A percentile compares a stretch with the other conserved stretches of the same genome.
These are phyloP conservation scores for Apiotrichum veenhuisii DNA, from an alignment of 1,284 basidiomycete genomes.

Conservation along the genomic window DNA sequence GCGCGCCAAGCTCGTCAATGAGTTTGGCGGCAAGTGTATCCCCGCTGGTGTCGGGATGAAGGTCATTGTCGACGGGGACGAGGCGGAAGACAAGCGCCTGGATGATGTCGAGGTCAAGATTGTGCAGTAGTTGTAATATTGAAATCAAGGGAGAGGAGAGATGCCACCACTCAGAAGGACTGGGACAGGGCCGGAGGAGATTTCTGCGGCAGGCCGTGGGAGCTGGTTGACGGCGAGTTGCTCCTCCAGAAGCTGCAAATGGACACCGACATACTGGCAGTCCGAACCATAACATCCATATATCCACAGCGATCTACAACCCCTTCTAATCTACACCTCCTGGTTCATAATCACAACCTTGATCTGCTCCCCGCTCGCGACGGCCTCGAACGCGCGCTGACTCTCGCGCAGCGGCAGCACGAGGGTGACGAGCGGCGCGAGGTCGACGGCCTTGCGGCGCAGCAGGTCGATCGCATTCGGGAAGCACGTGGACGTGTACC, in stretches of 20 bases:
- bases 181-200: too few relatives aligned
- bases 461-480: conserved; percentile 56
- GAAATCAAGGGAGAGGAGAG: neutral
- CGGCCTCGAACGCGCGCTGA: conserved; percentile 55
- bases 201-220: neutral
- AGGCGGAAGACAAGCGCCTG: conserved; percentile 35
- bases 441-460: conserved; percentile 54
- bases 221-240: neutral
- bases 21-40: conserved; percentile 63
- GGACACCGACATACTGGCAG: too few relatives aligned
- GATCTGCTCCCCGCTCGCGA: conserved; percentile 49
- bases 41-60: conserved; percentile 69
- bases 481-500: conserved; percentile 48
- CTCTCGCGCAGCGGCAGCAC: conserved; percentile 55
- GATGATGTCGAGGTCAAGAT: conserved; percentile 13
- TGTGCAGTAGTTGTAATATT: neutral
- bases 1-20: conserved; percentile 64
- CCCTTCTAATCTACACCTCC: conserved; percentile 17
- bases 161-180: neutral
- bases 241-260: neutral
- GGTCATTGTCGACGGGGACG: conserved; percentile 50
- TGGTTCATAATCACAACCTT: conserved; percentile 47
- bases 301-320: too few relatives aligned
- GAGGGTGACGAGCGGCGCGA: conserved; percentile 56
- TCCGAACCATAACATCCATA: too few relatives aligned